A percentile compares a stretch with the other conserved stretches of the same genome.
Conservation (phyloP, 371 early-diverging fungal genomes). For the Mucor piriformis region DNA sequence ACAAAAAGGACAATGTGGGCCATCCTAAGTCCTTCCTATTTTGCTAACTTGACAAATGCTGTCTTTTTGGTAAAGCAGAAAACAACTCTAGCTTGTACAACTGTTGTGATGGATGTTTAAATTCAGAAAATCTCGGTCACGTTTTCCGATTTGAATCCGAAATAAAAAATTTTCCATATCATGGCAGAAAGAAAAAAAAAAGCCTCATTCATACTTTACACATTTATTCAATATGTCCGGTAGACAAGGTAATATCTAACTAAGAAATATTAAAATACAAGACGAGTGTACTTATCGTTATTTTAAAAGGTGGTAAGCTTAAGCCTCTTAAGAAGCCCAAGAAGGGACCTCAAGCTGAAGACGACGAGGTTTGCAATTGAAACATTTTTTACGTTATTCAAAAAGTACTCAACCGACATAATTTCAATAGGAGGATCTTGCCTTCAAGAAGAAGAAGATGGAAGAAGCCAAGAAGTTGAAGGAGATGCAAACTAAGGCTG, state of each 20-base stretch:
- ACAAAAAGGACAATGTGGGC: too few species aligned
- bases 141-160: too few species aligned
- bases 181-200: neutral
- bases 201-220: constrained; percentile 14
- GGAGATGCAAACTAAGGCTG: constrained; percentile 78
- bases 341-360: constrained; percentile 53
- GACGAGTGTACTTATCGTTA: neutral
- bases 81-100: too few species aligned
- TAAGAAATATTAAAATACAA: neutral
- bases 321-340: constrained; percentile 84
- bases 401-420: neutral
- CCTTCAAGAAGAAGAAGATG: constrained; percentile 82
- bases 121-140: too few species aligned
- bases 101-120: too few species aligned
- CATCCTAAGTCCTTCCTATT: too few species aligned
- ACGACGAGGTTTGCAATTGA: constrained; percentile 61
- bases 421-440: constrained; percentile 58
- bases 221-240: constrained; percentile 52
- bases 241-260: constrained; percentile 54
- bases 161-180: neutral
- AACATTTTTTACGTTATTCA: neutral
- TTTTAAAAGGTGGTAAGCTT: constrained; percentile 67
- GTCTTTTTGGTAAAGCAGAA: too few species aligned
- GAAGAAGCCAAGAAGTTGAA: constrained; percentile 85
- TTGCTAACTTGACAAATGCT: too few species aligned